Evolutionary conservation across 352 stramenopile genomes (phyloP).

Genomic region (Elongisporangium anandrum): DNA sequence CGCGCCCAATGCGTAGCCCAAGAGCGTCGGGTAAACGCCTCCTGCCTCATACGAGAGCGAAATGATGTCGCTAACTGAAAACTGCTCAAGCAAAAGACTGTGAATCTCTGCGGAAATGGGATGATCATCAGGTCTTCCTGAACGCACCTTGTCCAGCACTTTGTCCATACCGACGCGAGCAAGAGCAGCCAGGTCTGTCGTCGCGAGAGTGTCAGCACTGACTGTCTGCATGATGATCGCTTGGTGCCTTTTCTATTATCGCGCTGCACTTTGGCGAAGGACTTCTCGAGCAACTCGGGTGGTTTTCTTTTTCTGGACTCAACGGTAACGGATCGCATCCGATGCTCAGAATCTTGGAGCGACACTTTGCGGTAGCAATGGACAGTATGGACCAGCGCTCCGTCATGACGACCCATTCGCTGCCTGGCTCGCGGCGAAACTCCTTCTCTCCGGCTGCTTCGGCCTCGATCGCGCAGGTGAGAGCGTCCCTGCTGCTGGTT

Average conservation of each 20-base stretch:
- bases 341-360: neutral
- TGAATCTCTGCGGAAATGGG: neutral
- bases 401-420: conserved; percentile 3
- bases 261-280: too few relatives aligned
- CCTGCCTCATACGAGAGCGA: conserved; percentile 48
- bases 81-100: conserved; percentile 10
- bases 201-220: neutral
- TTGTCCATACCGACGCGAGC: neutral
- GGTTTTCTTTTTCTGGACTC: neutral
- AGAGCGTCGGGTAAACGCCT: conserved; percentile 49
- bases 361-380: neutral
- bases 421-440: conserved; percentile 17
- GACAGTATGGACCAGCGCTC: neutral
- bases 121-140: neutral
- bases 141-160: neutral
- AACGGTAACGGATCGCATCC: neutral
- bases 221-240: neutral
- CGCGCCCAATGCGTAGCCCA: conserved; percentile 48
- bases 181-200: neutral
- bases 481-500: neutral
- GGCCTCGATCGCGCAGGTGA: conserved; percentile 26
- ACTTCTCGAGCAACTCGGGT: neutral
- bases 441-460: conserved; percentile 27
- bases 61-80: conserved; percentile 37
- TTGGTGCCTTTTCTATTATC: neutral